Evolutionary conservation across 2,329 filamentous ascomycete genomes (phyloP).

Genomic region (Hypoxylon sp.): DNA sequence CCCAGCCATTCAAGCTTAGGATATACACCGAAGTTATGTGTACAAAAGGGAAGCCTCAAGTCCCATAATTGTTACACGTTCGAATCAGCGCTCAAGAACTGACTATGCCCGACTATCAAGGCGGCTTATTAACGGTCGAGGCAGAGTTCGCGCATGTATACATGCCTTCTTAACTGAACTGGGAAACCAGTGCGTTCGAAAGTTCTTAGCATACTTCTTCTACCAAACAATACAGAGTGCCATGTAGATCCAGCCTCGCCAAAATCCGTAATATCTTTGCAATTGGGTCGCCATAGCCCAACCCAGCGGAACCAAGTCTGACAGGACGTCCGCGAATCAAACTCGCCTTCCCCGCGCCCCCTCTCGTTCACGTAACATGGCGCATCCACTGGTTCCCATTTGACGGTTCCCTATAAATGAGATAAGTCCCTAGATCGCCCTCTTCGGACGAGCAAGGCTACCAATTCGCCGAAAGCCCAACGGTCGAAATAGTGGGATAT

Average conservation of each 20-base stretch:
- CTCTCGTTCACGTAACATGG: slow-evolving; percentile 34
- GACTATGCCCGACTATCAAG: neutral
- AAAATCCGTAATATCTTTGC: slow-evolving; percentile 15
- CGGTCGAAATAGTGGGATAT: slow-evolving; percentile 10
- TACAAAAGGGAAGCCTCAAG: neutral
- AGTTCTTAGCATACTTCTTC: slow-evolving; percentile 10
- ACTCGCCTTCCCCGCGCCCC: slow-evolving; percentile 29
- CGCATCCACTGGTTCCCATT: slow-evolving; percentile 27
- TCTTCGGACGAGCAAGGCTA: slow-evolving; percentile 40
- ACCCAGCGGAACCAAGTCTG: slow-evolving; percentile 36
- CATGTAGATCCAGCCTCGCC: slow-evolving; percentile 33
- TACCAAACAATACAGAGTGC: slow-evolving; percentile 21
- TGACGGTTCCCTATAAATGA: slow-evolving; percentile 28
- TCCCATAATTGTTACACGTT: neutral
- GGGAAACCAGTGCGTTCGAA: neutral
- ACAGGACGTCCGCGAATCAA: slow-evolving; percentile 34
- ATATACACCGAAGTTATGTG: slow-evolving; percentile 1
- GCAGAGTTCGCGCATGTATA: slow-evolving; percentile 10
- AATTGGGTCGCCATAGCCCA: slow-evolving; percentile 38
- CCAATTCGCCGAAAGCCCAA: slow-evolving; percentile 39
- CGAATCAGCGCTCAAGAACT: neutral
- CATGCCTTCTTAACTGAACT: slow-evolving; percentile 9
- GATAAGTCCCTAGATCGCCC: slow-evolving; percentile 37
- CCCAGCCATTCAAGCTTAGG: neutral
- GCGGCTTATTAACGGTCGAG: slow-evolving; percentile 3